Evolutionary conservation across 2,329 filamentous ascomycete species (phyloP).

Genomic region (Phoma sp.): DNA sequence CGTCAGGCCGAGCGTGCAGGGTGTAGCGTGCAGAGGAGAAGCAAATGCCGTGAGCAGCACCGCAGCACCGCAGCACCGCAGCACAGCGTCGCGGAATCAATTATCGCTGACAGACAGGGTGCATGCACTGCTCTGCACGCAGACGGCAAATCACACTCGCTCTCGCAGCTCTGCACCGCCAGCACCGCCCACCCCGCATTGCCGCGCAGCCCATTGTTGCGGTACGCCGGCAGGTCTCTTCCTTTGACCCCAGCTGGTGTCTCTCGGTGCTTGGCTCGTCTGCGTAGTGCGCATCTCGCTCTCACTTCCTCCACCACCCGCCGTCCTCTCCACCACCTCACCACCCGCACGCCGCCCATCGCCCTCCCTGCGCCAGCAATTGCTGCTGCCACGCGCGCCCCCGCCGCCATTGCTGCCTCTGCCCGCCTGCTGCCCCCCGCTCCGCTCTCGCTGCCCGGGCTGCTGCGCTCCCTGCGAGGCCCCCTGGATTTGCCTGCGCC

Average conservation of each 20-base stretch:
- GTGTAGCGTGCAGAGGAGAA: not conserved
- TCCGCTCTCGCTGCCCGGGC: slow-evolving; percentile 27
- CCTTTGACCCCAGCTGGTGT: slow-evolving; percentile 33
- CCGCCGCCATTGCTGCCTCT: slow-evolving; percentile 24
- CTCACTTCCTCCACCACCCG: slow-evolving; percentile 34
- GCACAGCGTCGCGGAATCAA: not conserved
- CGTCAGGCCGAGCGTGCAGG: slow-evolving; percentile 21
- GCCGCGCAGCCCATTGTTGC: slow-evolving; percentile 18
- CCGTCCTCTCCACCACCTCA: slow-evolving; percentile 17
- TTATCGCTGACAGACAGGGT: slow-evolving; percentile 3
- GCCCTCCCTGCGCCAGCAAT: slow-evolving; percentile 23
- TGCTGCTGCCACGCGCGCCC: slow-evolving; percentile 24
- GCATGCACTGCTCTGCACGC: not conserved
- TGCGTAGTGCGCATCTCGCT: slow-evolving; percentile 34
- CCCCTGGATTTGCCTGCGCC: slow-evolving; percentile 43
- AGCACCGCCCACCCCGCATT: slow-evolving; percentile 12
- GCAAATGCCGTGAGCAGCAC: slow-evolving; percentile 4
- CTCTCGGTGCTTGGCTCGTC: slow-evolving; percentile 32
- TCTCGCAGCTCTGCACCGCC: not conserved
- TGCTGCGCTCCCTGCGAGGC: slow-evolving; percentile 39
- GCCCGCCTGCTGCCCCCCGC: slow-evolving; percentile 13
- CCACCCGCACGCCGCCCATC: slow-evolving; percentile 15
- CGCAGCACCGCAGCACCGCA: not conserved
- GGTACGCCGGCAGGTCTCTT: slow-evolving; percentile 10
- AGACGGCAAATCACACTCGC: not conserved